Conservation (phyloP, 169 alveolate species). For the Plasmodium reichenowi region DNA sequence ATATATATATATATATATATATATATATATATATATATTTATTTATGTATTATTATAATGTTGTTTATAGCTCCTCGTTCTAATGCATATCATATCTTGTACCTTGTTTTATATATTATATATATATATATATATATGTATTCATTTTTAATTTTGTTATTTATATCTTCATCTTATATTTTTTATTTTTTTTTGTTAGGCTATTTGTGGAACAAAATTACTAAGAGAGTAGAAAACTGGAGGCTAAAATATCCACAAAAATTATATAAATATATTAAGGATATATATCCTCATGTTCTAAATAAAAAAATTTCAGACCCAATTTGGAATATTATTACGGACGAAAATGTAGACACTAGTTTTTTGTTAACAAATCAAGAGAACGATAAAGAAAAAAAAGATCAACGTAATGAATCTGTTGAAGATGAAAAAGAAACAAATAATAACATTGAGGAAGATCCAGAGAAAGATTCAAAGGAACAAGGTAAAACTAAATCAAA, state of each 20-base stretch:
- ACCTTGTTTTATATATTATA: too few relatives aligned
- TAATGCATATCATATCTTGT: too few relatives aligned
- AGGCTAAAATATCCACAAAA: conserved; percentile 84
- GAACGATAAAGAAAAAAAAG: conserved; percentile 26
- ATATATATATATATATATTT: not conserved
- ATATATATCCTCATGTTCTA: conserved; percentile 67
- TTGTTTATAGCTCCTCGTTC: too few relatives aligned
- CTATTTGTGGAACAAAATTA: conserved; percentile 87
- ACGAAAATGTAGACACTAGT: conserved; percentile 18
- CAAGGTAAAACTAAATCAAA: not conserved
- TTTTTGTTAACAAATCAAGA: not conserved
- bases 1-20: not conserved
- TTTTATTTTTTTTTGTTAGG: conserved; percentile 61
- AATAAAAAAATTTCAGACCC: conserved; percentile 50
- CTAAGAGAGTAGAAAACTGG: conserved; percentile 87
- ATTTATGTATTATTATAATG: not conserved
- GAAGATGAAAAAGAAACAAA: conserved; percentile 3
- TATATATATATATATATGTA: not conserved
- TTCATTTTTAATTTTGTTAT: not conserved
- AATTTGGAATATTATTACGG: conserved; percentile 45
- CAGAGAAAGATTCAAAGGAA: not conserved
- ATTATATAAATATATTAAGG: conserved; percentile 64
- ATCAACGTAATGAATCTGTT: not conserved
- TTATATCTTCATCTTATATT: not conserved
- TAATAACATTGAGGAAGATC: not conserved